A percentile compares a stretch with the other conserved stretches of the same genome.
Conservation (phyloP, 1,284 basidiomycete genomes). For the Volvariella surrecta region DNA sequence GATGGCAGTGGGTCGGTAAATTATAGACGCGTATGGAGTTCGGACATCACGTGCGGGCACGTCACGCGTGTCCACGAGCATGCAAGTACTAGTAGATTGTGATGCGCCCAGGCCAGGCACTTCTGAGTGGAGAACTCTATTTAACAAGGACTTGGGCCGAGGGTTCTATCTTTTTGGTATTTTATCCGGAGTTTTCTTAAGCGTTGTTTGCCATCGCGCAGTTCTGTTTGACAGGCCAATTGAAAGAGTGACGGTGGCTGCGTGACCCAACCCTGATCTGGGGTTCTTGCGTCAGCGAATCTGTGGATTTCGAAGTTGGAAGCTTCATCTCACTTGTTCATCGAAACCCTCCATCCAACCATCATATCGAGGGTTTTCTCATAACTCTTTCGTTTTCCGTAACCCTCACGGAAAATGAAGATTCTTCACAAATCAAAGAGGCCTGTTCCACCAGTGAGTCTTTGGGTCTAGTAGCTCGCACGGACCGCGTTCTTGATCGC, state of each 20-base stretch:
- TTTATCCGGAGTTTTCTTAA: not conserved
- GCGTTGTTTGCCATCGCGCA: not conserved
- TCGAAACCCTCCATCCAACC: not conserved
- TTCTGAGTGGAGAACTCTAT: not conserved
- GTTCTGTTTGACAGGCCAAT: not conserved
- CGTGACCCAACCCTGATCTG: constrained; percentile 6
- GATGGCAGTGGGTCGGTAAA: not conserved
- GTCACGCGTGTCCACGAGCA: constrained; percentile 1
- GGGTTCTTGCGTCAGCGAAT: constrained; percentile 7
- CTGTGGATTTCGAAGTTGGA: not conserved
- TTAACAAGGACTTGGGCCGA: not conserved
- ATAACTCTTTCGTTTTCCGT: constrained; percentile 22
- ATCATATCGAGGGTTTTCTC: constrained; percentile 2
- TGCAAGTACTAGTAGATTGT: not conserved
- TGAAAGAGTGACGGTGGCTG: constrained; percentile 7
- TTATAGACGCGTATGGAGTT: constrained; percentile 2
- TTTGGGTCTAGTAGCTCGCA: constrained; percentile 11
- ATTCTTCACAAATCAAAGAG: constrained; percentile 75
- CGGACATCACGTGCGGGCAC: constrained; percentile 2
- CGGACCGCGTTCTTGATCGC: constrained; percentile 12
- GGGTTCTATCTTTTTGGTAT: too few relatives aligned
- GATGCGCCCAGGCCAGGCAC: not conserved
- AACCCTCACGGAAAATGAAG: constrained; percentile 63
- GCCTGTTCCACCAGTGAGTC: constrained; percentile 58
- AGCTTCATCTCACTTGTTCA: not conserved